Evolutionary conservation across 805 yeast genomes (phyloP), one percentile per base, ranked within the genome.

Genomic region (Pichia scutulata): DNA sequence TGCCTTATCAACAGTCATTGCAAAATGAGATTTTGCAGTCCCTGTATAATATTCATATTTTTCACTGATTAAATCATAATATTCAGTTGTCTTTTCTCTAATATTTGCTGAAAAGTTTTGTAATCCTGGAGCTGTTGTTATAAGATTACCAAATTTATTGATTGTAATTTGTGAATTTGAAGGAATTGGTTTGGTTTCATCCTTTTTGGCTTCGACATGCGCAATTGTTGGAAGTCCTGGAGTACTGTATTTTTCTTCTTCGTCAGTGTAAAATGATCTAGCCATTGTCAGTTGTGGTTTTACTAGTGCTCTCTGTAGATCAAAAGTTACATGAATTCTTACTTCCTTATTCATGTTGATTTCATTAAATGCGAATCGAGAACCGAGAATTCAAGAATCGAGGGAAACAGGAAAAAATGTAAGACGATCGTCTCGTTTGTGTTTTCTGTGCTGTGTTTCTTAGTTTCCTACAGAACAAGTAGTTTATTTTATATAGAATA

Each of bases 251-350:
- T 69, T 63, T 19, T 62, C 65, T 54, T 76, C 82, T 43, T 78
- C 80, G 55, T 79, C 82, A 51, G 73, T 71, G 55, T 79, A 79
- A 57, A 79, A 79, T 1, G 70, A 63, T 62, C 82, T 70, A 14
- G 40, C 52, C 52, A 50, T 50, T 23, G 19, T 39, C 13, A 19
- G 9, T 33, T 16, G n/a, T n/a, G 16, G 3, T 16, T 33, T n/a
- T 33, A n/a, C 2, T 16, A n/a, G n/a, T n/a, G n/a, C n/a, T n/a
- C n/a, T n/a, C n/a, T n/a, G n/a, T n/a, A n/a, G n/a, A n/a, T n/a
- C n/a, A n/a, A n/a, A n/a, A n/a, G n/a, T n/a, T n/a, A n/a, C n/a
- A n/a, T n/a, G n/a, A n/a, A n/a, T n/a, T n/a, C n/a, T n/a, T n/a
- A n/a, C n/a, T n/a, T n/a, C n/a, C n/a, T n/a, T n/a, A n/a, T n/a